Base-by-base conservation (phyloP, 805 yeast species). In the Kazachstania taianensis region DNA sequence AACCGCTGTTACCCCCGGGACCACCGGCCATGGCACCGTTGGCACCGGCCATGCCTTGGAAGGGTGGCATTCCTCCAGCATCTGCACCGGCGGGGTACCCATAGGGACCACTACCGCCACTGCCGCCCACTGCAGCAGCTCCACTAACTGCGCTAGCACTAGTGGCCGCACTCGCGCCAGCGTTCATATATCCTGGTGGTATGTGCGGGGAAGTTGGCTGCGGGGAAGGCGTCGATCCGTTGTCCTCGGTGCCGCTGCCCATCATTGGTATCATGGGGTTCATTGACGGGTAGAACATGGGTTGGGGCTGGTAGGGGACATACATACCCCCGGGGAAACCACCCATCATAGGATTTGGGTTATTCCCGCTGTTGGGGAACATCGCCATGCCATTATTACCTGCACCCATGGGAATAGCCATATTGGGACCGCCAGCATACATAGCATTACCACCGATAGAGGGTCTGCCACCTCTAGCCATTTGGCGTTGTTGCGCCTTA, bases 221-320 rank as follows among this genome's bases (percentile, higher is more conserved):
- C 12, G 55, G 55, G 7, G 55, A 45, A 7, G 49, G 50, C 13
- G 43, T 40, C 5, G 4, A 16, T 9, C 12, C 14, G 13, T 13
- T 16, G 3, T 24, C 28, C 3, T 41, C 48, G 14, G 44, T 49
- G n/a, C 41, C 42, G 18, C 40, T 41, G 19, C 45, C 44, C 51
- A 53, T 49, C 42, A 50, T 41, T 28, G 55, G 49, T 46, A 51
- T 45, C 55, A 52, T 51, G 28, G 49, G 58, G 19, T 49, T 50
- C 53, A 55, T 53, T 5, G 50, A 43, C 20, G 60, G 61, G 32
- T 53, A 54, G 37, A 52, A 53, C 46, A 54, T 44, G 13, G 60
- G 57, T 38, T 54, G 60, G 9, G 58, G 58, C 38, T 57, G 62
- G 38, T 49, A 52, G 27, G 61, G 61, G 48, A 55, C 46, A 26